phyloP scores from a whole-genome alignment of 2,329 filamentous ascomycete species.

The Phyllosticta citriasiana region DNA sequence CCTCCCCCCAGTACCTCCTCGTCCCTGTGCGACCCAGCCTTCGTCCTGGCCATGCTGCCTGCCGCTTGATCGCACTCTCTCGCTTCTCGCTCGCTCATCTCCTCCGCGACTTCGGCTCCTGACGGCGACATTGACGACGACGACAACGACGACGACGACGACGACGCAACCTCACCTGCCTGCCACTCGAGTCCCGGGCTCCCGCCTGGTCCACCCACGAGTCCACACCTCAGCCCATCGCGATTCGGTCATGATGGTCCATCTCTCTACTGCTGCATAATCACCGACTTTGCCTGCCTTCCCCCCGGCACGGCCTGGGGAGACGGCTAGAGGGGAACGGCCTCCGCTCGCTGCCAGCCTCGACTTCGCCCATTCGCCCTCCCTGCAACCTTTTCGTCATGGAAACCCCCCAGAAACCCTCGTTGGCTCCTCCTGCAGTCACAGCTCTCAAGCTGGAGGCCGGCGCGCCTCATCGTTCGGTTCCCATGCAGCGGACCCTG shows the following conservation, averaged over 20 bases:
- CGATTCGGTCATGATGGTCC: slow-evolving; percentile 22
- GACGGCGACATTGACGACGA: neutral
- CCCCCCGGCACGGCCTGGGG: slow-evolving; percentile 17
- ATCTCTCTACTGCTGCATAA: slow-evolving; percentile 21
- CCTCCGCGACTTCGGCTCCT: neutral
- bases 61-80: neutral
- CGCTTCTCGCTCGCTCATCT: neutral
- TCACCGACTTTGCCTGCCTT: slow-evolving; percentile 20
- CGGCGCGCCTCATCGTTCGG: slow-evolving; percentile 17
- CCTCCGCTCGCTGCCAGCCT: slow-evolving; percentile 1
- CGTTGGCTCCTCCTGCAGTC: slow-evolving; percentile 35
- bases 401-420: slow-evolving; percentile 16
- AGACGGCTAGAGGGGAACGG: slow-evolving; percentile 8
- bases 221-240: slow-evolving; percentile 2
- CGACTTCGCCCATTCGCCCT: neutral
- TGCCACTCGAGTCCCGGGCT: neutral
- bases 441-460: slow-evolving; percentile 33
- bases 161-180: neutral
- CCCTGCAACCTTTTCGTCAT: neutral
- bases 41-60: neutral
- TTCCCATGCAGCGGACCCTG: slow-evolving; percentile 52
- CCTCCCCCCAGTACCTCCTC: neutral
- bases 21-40: neutral
- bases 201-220: neutral
- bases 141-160: neutral